Conservation (phyloP, 306 rosid species). For the Ziziphus jujuba region DNA sequence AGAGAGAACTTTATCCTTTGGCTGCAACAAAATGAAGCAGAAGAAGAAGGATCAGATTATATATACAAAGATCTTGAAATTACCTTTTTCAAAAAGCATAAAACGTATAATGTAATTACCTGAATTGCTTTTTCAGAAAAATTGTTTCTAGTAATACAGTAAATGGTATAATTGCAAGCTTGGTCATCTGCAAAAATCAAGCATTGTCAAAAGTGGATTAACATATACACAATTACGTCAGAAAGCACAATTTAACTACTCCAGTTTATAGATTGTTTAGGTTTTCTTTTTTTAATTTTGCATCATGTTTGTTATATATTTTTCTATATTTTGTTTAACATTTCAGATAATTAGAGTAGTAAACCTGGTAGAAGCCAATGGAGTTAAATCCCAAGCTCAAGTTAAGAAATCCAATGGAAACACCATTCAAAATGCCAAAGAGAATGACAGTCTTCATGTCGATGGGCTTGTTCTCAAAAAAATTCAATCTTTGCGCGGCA, state of each 20-base stretch:
- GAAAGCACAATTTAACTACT: no score
- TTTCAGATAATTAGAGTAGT: not conserved
- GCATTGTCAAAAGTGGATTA: not conserved
- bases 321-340: not conserved
- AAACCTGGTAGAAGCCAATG: conserved; percentile 96
- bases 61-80: not conserved
- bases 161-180: conserved; percentile 98
- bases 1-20: conserved; percentile 74
- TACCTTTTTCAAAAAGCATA: not conserved
- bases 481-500: conserved; percentile 74
- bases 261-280: no score
- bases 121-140: conserved; percentile 84
- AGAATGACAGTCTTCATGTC: conserved; percentile 84
- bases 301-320: no score
- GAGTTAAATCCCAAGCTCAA: conserved; percentile 96
- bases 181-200: conserved; percentile 76
- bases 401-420: conserved; percentile 94
- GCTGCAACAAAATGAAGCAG: conserved; percentile 52
- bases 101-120: conserved; percentile 34
- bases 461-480: conserved; percentile 71
- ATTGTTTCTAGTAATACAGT: conserved; percentile 82
- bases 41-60: not conserved
- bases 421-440: conserved; percentile 83
- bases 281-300: no score
- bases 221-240: not conserved